Conservation (phyloP, 305 asterid species). For the Solanum aculeatissimum region DNA sequence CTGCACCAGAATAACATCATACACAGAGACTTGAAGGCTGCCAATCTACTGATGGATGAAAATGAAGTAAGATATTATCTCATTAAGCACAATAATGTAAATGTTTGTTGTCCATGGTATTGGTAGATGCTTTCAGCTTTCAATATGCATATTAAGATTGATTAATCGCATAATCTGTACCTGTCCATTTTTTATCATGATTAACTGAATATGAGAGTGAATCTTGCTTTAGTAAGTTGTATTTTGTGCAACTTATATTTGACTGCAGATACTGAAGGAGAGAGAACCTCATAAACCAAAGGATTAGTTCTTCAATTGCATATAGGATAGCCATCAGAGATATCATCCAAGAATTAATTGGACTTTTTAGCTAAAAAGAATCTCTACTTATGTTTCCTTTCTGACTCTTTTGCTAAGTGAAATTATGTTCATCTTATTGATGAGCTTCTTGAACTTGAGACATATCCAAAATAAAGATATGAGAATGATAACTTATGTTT, state of each 20-base stretch:
- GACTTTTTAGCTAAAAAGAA: background rate
- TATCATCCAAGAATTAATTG: background rate
- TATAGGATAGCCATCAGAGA: background rate
- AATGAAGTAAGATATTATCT: slow-evolving; percentile 6
- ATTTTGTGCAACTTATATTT: background rate
- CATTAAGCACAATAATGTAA: background rate
- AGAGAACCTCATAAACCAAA: background rate
- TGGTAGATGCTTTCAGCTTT: background rate
- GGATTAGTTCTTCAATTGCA: background rate
- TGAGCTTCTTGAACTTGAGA: background rate
- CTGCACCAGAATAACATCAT: slow-evolving; percentile 7
- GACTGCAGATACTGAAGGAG: background rate
- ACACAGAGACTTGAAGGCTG: slow-evolving; percentile 19
- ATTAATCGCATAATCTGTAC: background rate
- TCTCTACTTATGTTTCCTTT: background rate
- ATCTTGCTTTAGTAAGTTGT: background rate
- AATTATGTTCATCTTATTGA: background rate
- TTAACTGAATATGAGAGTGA: background rate
- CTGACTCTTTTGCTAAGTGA: background rate
- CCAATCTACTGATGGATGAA: slow-evolving; percentile 17
- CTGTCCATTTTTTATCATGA: background rate
- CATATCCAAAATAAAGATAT: background rate
- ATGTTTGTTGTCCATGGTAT: background rate
- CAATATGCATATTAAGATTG: background rate
- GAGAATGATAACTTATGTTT: background rate